phyloP scores from a whole-genome alignment of 1,284 basidiomycete species.

The Polyporus tsugae region DNA sequence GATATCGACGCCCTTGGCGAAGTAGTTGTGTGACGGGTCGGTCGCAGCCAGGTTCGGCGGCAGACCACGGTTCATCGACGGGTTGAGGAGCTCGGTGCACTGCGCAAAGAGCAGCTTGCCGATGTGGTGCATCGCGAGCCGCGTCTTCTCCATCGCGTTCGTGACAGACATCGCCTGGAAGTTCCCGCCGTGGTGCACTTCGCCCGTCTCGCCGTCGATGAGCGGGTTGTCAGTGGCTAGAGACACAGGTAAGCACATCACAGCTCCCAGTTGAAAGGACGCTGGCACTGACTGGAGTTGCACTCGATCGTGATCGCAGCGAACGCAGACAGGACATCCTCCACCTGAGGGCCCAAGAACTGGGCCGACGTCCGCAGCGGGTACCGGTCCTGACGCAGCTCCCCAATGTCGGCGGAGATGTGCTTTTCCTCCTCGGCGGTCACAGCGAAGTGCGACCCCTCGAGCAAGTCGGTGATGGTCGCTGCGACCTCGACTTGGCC shows the following conservation, averaged over 20 bases:
- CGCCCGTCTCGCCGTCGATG: constrained; percentile 70
- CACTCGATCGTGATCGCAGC: constrained; percentile 77
- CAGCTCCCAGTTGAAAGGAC: background rate
- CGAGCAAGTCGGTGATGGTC: constrained; percentile 73
- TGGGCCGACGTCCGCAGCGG: constrained; percentile 82
- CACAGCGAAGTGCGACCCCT: constrained; percentile 76
- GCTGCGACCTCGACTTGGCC: constrained; percentile 83
- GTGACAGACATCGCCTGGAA: constrained; percentile 91
- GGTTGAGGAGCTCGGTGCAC: constrained; percentile 84
- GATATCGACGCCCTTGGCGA: constrained; percentile 88
- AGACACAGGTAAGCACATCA: constrained; percentile 25
- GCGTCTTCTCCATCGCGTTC: constrained; percentile 89
- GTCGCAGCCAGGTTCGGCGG: constrained; percentile 85
- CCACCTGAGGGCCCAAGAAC: constrained; percentile 88
- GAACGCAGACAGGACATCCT: constrained; percentile 77
- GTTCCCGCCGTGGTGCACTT: constrained; percentile 85
- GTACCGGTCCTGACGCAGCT: constrained; percentile 81
- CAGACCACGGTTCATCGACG: constrained; percentile 83
- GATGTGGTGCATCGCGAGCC: constrained; percentile 82
- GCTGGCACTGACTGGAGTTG: constrained; percentile 77
- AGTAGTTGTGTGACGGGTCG: constrained; percentile 86
- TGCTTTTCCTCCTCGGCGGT: constrained; percentile 68
- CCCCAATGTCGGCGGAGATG: constrained; percentile 74
- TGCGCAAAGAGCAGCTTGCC: constrained; percentile 88
- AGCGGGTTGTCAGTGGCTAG: constrained; percentile 81